Conservation (phyloP, 208 protist species). For the Acanthamoeba rhysodes region DNA sequence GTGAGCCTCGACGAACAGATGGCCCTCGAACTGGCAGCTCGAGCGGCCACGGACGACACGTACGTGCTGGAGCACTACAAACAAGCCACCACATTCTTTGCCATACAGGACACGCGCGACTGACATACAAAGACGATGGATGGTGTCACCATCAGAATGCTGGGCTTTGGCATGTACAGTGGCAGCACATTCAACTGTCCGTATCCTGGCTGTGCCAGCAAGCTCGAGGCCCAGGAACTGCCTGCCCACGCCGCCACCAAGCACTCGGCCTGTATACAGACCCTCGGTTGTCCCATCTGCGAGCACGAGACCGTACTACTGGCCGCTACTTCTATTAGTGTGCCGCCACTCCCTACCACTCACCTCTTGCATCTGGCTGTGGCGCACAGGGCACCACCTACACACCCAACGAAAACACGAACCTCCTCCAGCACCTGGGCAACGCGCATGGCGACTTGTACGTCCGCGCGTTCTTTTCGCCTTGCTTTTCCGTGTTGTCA, state of each 20-base stretch:
- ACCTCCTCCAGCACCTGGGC: conserved; percentile 33
- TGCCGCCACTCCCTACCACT: accelerated
- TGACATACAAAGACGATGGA: not conserved
- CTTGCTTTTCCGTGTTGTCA: not conserved
- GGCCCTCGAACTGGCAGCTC: conserved; percentile 23
- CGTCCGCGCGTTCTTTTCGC: not conserved
- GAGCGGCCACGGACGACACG: not conserved
- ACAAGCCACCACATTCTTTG: not conserved
- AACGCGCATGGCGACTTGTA: conserved; percentile 37
- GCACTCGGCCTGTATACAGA: conserved; percentile 34
- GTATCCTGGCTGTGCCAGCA: conserved; percentile 6
- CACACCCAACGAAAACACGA: conserved; percentile 45
- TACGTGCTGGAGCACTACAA: not conserved
- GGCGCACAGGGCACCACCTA: not conserved
- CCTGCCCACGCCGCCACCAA: conserved; percentile 28
- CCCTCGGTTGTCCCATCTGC: conserved; percentile 58
- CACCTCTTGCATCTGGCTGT: not conserved
- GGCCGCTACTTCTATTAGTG: not conserved
- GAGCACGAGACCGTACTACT: not conserved
- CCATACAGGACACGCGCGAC: not conserved
- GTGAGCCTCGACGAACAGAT: conserved; percentile 18
- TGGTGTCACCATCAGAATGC: not conserved
- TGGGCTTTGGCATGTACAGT: not conserved
- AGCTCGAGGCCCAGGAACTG: conserved; percentile 40
- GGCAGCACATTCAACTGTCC: not conserved